Base-by-base conservation (phyloP, 1,284 basidiomycete species). In the Fistulinella staudtii region DNA sequence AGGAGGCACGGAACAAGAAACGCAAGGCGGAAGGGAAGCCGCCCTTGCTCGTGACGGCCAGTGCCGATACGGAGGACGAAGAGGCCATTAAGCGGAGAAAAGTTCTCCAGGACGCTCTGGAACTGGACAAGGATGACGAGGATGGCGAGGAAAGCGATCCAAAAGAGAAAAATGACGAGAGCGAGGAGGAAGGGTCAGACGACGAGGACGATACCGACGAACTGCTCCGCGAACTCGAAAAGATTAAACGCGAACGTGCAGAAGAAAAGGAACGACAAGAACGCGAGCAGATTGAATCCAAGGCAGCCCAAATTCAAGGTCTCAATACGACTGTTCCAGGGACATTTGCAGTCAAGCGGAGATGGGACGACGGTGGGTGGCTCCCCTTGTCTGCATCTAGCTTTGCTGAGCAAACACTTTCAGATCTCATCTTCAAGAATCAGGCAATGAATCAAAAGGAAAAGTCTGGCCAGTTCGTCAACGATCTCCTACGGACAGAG, bases 381-480 rank as follows among this genome's bases (percentile, higher is more conserved):
- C 48, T 35, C 23, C 28, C 10, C 29, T 28, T 41, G 21, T 37
- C 39, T 1, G 17, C 27, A 17, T 21, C 31, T n/a, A 15, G 24
- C 21, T 9, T 18, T 36, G 22, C 25, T 18, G 13, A 36, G 23
- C 28, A 4, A 17, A 23, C 17, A n/a, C 14, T 44, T 46, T 36
- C 50, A 90, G 90, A 97, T 67, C 72, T 95, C 46, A 93, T 97
- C 58, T 97, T 97, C 79, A 96, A 96, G 72, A 96, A 96, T 64
- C 93, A 97, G 67, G 89, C 93, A 1, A 82, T 84, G 65, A 78
- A 76, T 38, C 65, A 71, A 27, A 73, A 70, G 21, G 78, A 77
- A 51, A 89, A 85, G 62, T 70, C 75, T 53, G 84, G 85, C 10
- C 84, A 88, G 51, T 96, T 97, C 60, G 91, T 96, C 50, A 96